Evolutionary conservation across 192 early-diverging fungal genomes (phyloP).

Genomic region (Coemansia sp.): DNA sequence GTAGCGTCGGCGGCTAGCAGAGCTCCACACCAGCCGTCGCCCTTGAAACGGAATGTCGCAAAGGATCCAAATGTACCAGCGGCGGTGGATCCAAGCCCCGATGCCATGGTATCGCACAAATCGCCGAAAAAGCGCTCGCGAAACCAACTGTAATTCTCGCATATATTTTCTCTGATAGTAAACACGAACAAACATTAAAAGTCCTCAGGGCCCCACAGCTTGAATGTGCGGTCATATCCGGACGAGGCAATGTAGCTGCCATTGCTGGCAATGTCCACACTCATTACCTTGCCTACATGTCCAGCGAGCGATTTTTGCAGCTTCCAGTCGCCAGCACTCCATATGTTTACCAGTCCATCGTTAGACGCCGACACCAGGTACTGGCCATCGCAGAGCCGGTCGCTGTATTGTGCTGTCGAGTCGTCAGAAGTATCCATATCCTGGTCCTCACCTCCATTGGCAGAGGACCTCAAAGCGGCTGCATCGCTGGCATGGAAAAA

Average conservation of each 20-base stretch:
- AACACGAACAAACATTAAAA: neutral
- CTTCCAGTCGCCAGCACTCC: conserved; percentile 93
- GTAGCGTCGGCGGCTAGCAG: conserved; percentile 6
- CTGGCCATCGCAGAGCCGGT: conserved; percentile 61
- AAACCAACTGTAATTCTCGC: conserved; percentile 10
- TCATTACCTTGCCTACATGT: conserved; percentile 87
- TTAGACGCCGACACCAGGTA: conserved; percentile 81
- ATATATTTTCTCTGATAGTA: neutral
- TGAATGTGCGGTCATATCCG: conserved; percentile 94
- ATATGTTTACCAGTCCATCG: conserved; percentile 91
- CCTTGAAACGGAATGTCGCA: conserved; percentile 41
- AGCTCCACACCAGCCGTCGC: conserved; percentile 50
- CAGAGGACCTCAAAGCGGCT: neutral
- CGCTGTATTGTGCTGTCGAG: neutral
- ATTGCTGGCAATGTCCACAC: conserved; percentile 78
- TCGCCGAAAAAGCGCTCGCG: conserved; percentile 12
- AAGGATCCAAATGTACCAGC: conserved; percentile 10
- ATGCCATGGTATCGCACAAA: neutral
- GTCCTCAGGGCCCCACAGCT: conserved; percentile 76
- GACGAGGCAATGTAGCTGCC: conserved; percentile 83
- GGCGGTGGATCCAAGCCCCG: neutral
- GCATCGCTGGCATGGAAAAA: conserved; percentile 54
- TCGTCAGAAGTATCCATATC: conserved; percentile 22
- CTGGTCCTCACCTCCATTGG: conserved; percentile 28
- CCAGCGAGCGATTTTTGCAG: conserved; percentile 84